Conservation (phyloP, 495 filamentous ascomycete species). For the Penicillium maclennaniae region DNA sequence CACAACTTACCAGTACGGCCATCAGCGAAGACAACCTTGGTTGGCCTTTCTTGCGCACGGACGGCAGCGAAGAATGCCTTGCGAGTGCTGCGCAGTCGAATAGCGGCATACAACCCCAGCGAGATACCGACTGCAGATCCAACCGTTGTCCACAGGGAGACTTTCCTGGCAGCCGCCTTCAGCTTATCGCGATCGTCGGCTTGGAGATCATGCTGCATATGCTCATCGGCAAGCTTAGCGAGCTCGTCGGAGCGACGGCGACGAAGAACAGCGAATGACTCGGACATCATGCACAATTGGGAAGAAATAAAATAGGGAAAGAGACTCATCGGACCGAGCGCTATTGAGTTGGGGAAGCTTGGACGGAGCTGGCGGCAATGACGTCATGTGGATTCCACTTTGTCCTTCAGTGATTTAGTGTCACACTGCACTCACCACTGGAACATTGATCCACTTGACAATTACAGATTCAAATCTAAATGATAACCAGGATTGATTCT, state of each 20-base stretch:
- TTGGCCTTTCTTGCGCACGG: slow-evolving; percentile 54
- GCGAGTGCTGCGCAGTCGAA: slow-evolving; percentile 51
- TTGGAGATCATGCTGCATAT: slow-evolving; percentile 59
- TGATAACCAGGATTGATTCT: too few relatives aligned
- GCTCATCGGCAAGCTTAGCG: slow-evolving; percentile 55
- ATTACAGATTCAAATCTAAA: too few relatives aligned
- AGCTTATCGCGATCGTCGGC: slow-evolving; percentile 57
- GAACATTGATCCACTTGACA: not conserved
- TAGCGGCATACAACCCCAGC: slow-evolving; percentile 55
- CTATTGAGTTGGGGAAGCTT: not conserved
- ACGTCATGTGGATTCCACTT: not conserved
- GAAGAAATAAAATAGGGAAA: not conserved
- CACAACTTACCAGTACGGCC: slow-evolving; percentile 50
- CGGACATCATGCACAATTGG: slow-evolving; percentile 26
- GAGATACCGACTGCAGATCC: slow-evolving; percentile 58
- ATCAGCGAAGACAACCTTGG: slow-evolving; percentile 56
- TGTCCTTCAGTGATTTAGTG: not conserved
- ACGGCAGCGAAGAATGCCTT: slow-evolving; percentile 56
- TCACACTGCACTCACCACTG: not conserved
- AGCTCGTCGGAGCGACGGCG: slow-evolving; percentile 51
- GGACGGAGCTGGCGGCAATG: slow-evolving; percentile 2
- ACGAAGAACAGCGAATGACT: slow-evolving; percentile 56
- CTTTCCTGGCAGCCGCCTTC: slow-evolving; percentile 46
- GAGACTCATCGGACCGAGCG: not conserved
- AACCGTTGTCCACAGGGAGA: slow-evolving; percentile 51